Evolutionary conservation across 257 asterid species (phyloP), one percentile per base, ranked within the genome.

Genomic region (Capsicum chinense): DNA sequence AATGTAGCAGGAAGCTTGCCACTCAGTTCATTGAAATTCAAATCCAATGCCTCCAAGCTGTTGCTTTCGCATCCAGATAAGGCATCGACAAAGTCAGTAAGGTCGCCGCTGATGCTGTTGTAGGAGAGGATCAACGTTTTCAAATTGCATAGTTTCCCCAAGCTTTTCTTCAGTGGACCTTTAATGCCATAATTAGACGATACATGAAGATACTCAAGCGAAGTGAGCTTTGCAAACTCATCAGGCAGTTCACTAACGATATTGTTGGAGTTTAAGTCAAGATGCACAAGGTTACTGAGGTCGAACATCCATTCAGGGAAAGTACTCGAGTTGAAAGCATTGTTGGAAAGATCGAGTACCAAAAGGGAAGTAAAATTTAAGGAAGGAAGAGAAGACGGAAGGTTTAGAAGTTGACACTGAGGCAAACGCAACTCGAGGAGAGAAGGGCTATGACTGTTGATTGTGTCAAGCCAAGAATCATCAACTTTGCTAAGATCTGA

Each of bases 371-470:
- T 83, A 11, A 89, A 48, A 42, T 87, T 89, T 26, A 88, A 50
- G 57, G 35, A 79, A 11, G 76, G 85, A 73, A 86, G 84, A 37
- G 85, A 88, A 56, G 56, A 2, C 19, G 91, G 91, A 67, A 88
- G 84, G 67, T 83, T 48, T 48, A 37, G 44, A 11, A 88, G 89
- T 56, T 80, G 76, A 60, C 91, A 88, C 14, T 76, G 78, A 5
- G 86, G 58, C 85, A 88, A 82, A 83, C 79, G 89, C 80, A 88
- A 84, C 86, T 88, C 91, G 48, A 48, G 14, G 39, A 87, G 87
- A 56, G 86, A 85, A 33, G 88, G 85, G 52, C 87, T 67, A 56
- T 59, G 54, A 69, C 42, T 64, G 21, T 84, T 86, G 66, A 87
- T 73, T 19, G 62, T 50, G 78, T 54, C 80, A 37, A 87, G 84